These are phyloP conservation scores for Fusarium decemcellulare DNA, from an alignment of 2,329 filamentous ascomycete genomes.

Conservation along the genomic window DNA sequence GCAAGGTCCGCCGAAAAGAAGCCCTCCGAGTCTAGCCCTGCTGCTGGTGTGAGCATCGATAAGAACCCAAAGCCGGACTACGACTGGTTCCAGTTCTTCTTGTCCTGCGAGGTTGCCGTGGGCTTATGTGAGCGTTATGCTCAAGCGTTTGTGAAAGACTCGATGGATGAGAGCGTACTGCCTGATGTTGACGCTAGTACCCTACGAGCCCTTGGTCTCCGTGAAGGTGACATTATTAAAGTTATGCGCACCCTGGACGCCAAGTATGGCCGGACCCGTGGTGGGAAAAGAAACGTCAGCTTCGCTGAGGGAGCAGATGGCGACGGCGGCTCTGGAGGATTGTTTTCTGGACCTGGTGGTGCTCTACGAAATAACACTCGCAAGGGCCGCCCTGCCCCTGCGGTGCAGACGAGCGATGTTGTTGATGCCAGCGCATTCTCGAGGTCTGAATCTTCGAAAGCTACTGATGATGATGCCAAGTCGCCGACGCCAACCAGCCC, in stretches of 20 bases:
- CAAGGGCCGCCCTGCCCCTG: conserved; percentile 88
- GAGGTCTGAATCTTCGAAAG: conserved; percentile 60
- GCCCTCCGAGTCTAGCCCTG: conserved; percentile 40
- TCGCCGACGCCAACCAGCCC: conserved; percentile 42
- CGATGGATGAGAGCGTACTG: conserved; percentile 94
- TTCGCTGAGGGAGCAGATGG: conserved; percentile 65
- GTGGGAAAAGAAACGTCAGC: conserved; percentile 54
- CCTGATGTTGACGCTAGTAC: conserved; percentile 89
- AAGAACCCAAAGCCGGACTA: conserved; percentile 79
- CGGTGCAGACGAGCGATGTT: conserved; percentile 87
- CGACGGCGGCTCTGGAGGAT: conserved; percentile 73
- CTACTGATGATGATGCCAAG: conserved; percentile 39
- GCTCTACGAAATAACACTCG: conserved; percentile 93
- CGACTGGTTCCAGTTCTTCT: conserved; percentile 99
- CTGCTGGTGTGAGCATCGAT: conserved; percentile 75
- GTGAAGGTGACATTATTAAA: conserved; percentile 96
- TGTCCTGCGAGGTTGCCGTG: conserved; percentile 90
- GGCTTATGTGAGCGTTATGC: conserved; percentile 96
- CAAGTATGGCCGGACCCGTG: conserved; percentile 76
- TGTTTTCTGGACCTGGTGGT: conserved; percentile 96
- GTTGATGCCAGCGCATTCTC: conserved; percentile 91
- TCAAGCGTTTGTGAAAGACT: conserved; percentile 89
- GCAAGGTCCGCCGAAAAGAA: conserved; percentile 54
- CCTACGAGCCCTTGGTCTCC: conserved; percentile 89
- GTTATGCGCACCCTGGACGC: conserved; percentile 91